Base-by-base conservation (phyloP, 331 rosid species). In the Quercus lobata region DNA sequence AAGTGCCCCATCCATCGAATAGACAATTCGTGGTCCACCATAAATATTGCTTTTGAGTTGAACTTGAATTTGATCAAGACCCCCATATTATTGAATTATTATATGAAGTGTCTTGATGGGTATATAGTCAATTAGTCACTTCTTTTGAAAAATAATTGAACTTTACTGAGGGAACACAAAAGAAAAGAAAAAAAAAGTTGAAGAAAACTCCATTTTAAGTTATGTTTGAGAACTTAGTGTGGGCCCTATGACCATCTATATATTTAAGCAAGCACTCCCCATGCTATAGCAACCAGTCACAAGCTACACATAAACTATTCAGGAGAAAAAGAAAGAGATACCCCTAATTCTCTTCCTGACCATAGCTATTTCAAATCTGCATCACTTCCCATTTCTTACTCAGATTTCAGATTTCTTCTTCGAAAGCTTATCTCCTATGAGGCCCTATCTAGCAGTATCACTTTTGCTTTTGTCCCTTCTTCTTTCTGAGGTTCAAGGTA, bases 401-500 rank as follows among this genome's bases (percentile, higher is more conserved):
- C 44, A 8, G 5, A 25, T 32, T 21, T 73, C 44, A 4, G 10
- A 25, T 32, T 21, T 41, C 46, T 57, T 77, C 80, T 61, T 81
- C 73, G 16, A 71, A 19, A 55, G 2, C 22, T 63, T 60, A 37
- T 57, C 65, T 69, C 88, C 76, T 76, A 92, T 92, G 97, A 84
- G 74, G 75, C 81, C 88, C 66, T 83, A 78, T 72, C 53, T 79
- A 63, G 41, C 74, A 19, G 71, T 84, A 73, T 78, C 85, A 83
- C 86, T 92, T 79, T 81, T 90, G 57, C 80, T 92, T 84, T 72
- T 86, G 56, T 84, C 75, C 62, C 85, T 88, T 58, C 83, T 88
- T 60, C 83, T 86, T 65, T 69, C 86, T 66, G 85, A 81, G 19
- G 54, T 77, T 80, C 91, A 78, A 84, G 93, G 97, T 91, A 83